phyloP scores from a whole-genome alignment of 805 yeast species.

The Cyberlindnera suaveolens region DNA sequence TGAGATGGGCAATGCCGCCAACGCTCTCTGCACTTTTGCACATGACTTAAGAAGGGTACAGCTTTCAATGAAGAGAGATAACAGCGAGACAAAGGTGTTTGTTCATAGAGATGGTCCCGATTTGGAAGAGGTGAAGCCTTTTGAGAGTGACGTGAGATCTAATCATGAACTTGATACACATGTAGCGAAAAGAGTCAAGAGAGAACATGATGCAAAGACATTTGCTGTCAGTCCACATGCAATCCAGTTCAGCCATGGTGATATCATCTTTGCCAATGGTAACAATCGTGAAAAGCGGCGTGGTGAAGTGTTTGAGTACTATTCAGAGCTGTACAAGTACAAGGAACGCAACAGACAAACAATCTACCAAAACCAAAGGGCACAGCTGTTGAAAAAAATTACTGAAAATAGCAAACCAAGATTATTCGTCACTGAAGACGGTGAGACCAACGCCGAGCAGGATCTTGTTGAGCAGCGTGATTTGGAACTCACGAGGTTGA shows the following conservation, averaged over 20 bases:
- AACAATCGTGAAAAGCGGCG: constrained; percentile 24
- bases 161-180: background rate
- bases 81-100: constrained; percentile 4
- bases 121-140: background rate
- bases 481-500: constrained; percentile 24
- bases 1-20: constrained; percentile 1
- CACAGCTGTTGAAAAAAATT: constrained; percentile 1
- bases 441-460: constrained; percentile 11
- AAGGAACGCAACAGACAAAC: constrained; percentile 12
- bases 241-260: constrained; percentile 3
- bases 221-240: background rate
- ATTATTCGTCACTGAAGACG: background rate
- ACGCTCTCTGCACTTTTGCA: background rate
- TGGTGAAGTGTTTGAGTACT: constrained; percentile 20
- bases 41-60: constrained; percentile 1
- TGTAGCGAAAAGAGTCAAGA: background rate
- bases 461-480: constrained; percentile 31
- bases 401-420: background rate
- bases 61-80: background rate
- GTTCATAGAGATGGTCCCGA: constrained; percentile 4
- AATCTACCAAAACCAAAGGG: constrained; percentile 5
- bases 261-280: constrained; percentile 24
- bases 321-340: constrained; percentile 12
- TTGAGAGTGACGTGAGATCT: background rate
- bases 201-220: background rate